Conservation (phyloP, 768 basidiomycete species). For the Serendipita sp. region DNA sequence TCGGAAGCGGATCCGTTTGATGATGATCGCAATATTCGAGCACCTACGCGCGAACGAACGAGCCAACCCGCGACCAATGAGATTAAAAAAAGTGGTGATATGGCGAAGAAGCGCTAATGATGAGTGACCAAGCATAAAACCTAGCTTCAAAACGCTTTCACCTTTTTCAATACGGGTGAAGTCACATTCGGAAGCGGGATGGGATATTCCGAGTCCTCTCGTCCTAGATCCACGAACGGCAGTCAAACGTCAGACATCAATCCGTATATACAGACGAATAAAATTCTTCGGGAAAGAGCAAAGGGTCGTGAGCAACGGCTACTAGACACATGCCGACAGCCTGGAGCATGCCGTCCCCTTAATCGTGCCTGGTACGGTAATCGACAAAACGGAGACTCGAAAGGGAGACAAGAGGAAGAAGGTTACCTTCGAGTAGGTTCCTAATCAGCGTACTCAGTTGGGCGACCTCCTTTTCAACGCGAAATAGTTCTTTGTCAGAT, state of each 20-base stretch:
- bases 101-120: too few relatives aligned
- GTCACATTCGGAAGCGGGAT: conserved; percentile 21
- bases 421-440: conserved; percentile 94
- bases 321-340: neutral
- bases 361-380: neutral
- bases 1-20: conserved; percentile 23
- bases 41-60: conserved; percentile 14
- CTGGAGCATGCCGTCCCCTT: neutral
- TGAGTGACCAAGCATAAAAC: neutral
- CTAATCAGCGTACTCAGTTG: conserved; percentile 93
- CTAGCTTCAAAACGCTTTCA: neutral
- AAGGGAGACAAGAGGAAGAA: neutral
- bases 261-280: neutral
- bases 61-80: too few relatives aligned
- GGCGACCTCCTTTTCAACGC: conserved; percentile 84
- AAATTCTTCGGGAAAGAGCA: neutral
- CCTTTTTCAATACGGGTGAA: conserved; percentile 16
- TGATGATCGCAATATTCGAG: conserved; percentile 27
- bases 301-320: neutral
- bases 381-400: too few relatives aligned
- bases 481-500: conserved; percentile 90
- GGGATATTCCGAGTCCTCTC: conserved; percentile 4
- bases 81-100: too few relatives aligned
- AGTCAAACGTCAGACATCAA: too few relatives aligned
- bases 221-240: too few relatives aligned